These are phyloP conservation scores for Boletus coccyginus DNA, from an alignment of 768 basidiomycete species.

Conservation along the genomic window DNA sequence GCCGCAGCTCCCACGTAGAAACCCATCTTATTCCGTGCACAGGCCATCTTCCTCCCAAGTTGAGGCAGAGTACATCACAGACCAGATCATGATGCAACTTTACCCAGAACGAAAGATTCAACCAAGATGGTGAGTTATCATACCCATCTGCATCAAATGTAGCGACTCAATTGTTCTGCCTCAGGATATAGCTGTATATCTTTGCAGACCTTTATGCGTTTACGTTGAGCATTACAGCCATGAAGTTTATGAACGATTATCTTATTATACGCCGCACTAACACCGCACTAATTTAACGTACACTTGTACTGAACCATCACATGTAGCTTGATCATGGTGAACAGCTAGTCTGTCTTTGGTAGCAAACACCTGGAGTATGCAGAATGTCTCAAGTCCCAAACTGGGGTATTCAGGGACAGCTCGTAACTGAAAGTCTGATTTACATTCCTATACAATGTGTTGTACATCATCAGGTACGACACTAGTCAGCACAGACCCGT, in stretches of 20 bases:
- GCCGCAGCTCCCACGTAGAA: conserved; percentile 13
- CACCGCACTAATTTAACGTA: conserved; percentile 21
- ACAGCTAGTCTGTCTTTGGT: conserved; percentile 20
- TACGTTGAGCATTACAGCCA: conserved; percentile 10
- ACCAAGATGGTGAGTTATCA: conserved; percentile 28
- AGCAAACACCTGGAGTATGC: not conserved
- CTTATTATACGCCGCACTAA: conserved; percentile 12
- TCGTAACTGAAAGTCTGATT: not conserved
- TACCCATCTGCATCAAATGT: not conserved
- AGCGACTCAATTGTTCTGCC: not conserved
- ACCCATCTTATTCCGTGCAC: conserved; percentile 10
- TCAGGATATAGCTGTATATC: conserved; percentile 21
- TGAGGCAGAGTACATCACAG: conserved; percentile 31
- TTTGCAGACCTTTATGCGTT: not conserved
- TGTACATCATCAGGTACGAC: not conserved
- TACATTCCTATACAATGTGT: not conserved
- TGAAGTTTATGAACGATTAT: conserved; percentile 8
- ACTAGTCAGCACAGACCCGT: not conserved
- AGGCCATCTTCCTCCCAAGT: conserved; percentile 27
- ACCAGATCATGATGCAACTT: conserved; percentile 35
- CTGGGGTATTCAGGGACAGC: not conserved
- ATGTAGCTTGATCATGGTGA: conserved; percentile 8
- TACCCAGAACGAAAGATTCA: conserved; percentile 33
- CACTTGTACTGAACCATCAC: conserved; percentile 12
- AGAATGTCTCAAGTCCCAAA: not conserved